phyloP scores from a whole-genome alignment of 2,329 filamentous ascomycete genomes.

The Polychaeton citri region DNA sequence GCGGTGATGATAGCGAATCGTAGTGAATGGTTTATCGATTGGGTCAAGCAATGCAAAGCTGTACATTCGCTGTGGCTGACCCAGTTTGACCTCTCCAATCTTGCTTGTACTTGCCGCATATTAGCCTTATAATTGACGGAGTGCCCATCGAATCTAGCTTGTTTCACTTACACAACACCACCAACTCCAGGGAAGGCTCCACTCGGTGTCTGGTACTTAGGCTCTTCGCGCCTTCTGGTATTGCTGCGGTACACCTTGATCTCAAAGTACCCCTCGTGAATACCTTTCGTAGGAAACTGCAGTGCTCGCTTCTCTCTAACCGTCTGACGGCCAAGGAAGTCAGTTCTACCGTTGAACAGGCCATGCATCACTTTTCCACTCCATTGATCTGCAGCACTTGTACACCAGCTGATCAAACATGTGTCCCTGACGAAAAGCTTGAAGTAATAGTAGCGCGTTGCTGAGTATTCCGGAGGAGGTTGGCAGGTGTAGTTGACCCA shows the following conservation, averaged over 20 bases:
- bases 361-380: constrained; percentile 33
- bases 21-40: constrained; percentile 33
- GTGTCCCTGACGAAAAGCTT: constrained; percentile 30
- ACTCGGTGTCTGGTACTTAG: constrained; percentile 11
- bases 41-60: constrained; percentile 37
- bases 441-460: constrained; percentile 27
- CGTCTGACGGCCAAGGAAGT: constrained; percentile 14
- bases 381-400: constrained; percentile 28
- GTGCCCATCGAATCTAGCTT: no score
- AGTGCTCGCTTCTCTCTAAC: constrained; percentile 29
- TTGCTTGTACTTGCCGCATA: constrained; percentile 3
- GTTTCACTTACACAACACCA: constrained; percentile 23
- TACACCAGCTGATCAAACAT: constrained; percentile 30
- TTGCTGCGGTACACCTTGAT: constrained; percentile 28
- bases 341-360: constrained; percentile 23
- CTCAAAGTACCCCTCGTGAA: constrained; percentile 23
- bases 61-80: constrained; percentile 33
- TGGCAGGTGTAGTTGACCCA: constrained; percentile 28
- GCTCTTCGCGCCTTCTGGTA: constrained; percentile 25
- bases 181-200: background rate
- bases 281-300: constrained; percentile 20
- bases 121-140: no score
- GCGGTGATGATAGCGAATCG: constrained; percentile 25
- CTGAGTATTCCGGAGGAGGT: constrained; percentile 8
- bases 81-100: constrained; percentile 24